Evolutionary conservation across 805 yeast genomes (phyloP).

Genomic region (Candida taoyuanica): DNA sequence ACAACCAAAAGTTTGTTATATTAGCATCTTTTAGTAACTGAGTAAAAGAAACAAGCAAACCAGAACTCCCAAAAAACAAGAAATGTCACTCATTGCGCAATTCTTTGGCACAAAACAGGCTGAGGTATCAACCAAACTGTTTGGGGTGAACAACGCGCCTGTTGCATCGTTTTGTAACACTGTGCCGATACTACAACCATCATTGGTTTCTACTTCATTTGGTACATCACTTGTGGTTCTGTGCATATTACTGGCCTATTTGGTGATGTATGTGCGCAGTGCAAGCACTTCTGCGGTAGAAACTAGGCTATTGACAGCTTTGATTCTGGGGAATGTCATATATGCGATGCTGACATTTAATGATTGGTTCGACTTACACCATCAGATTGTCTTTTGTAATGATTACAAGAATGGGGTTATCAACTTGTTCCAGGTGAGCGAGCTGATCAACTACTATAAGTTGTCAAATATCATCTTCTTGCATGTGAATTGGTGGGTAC

Average conservation of each 20-base stretch:
- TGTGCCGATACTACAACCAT: conserved; percentile 23
- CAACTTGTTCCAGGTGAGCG: conserved; percentile 24
- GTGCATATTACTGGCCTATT: conserved; percentile 13
- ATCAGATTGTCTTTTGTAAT: conserved; percentile 25
- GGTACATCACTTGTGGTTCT: conserved; percentile 22
- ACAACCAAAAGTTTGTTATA: no score
- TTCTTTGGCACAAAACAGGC: background rate
- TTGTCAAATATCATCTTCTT: conserved; percentile 7
- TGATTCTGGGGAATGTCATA: conserved; percentile 20
- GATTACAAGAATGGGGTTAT: conserved; percentile 26
- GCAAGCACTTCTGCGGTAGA: conserved; percentile 19
- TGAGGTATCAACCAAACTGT: no score
- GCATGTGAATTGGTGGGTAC: background rate
- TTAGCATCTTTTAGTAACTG: no score
- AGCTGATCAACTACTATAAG: conserved; percentile 20
- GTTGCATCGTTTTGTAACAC: conserved; percentile 21
- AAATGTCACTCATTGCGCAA: conserved; percentile 4
- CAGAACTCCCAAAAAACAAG: no score
- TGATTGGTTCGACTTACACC: conserved; percentile 24
- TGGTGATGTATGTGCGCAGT: conserved; percentile 6
- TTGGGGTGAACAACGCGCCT: conserved; percentile 25
- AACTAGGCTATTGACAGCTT: conserved; percentile 19
- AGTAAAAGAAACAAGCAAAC: no score
- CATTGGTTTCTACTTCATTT: conserved; percentile 24
- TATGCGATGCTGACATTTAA: conserved; percentile 17